Percentiles rank a stretch among this genome's conserved stretches.
phyloP scores from a whole-genome alignment of 441 rosid genomes.

The Erodium texanum region DNA sequence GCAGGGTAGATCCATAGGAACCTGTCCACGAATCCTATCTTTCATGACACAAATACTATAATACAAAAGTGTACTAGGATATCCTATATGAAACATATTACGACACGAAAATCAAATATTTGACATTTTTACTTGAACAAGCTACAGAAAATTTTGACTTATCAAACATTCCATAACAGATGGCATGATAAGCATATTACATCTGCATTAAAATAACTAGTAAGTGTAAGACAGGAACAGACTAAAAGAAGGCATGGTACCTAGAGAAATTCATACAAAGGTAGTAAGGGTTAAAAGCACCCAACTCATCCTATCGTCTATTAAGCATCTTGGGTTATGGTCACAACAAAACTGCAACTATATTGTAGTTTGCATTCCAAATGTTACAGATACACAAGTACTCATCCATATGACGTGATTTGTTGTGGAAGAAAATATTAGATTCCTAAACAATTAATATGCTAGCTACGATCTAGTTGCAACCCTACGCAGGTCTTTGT shows the following conservation, averaged over 20 bases:
- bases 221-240: background rate
- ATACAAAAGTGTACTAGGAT: background rate
- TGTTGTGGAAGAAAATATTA: background rate
- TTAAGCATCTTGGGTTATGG: background rate
- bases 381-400: background rate
- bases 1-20: constrained; percentile 89
- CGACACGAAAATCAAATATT: background rate
- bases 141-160: background rate
- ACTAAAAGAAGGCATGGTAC: background rate
- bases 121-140: background rate
- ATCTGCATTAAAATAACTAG: background rate
- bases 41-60: background rate
- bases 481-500: background rate
- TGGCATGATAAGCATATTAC: background rate
- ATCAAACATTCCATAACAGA: background rate
- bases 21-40: constrained; percentile 31
- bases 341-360: background rate
- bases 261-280: background rate
- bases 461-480: background rate
- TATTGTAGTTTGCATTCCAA: background rate
- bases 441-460: background rate
- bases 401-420: background rate
- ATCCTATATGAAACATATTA: background rate
- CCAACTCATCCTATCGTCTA: background rate
- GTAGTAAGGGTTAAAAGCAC: background rate